Evolutionary conservation across 2,329 filamentous ascomycete species (phyloP), one percentile per base, ranked within the genome.

Genomic region (Zelopaecilomyces penicillatus): DNA sequence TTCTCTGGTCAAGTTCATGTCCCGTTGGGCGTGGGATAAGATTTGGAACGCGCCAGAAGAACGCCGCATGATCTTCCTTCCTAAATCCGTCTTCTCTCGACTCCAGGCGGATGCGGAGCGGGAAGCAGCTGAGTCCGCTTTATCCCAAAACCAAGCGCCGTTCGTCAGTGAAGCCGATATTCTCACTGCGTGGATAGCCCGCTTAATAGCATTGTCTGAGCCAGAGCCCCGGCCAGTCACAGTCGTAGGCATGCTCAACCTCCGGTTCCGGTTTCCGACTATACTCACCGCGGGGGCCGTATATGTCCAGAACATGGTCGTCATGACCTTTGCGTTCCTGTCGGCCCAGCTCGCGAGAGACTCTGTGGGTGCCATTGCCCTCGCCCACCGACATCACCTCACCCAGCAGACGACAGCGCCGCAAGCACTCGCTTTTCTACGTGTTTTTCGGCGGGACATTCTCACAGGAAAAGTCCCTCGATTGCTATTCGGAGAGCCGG

Each of bases 341-440:
- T 51, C 30, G 42, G 58, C 37, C 32, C 51, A 27, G 55, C 59
- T 37, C 42, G 54, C 26, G 12, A 43, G 30, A 48, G 44, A 34
- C 49, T 57, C 51, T 7, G 48, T 66, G 5, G 57, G 56, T 2
- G 46, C 45, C n/a, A 55, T 58, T 5, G 64, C 65, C 2, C 46
- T 50, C 8, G 48, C 42, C 5, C 52, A 64, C 30, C 65, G 67
- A 10, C 56, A 50, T 6, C 50, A 61, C 2, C 56, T 69, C 26
- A 46, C 49, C 6, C 59, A 65, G 44, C 65, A 66, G 42, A 55
- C 59, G 7, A 65, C 63, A 0, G 53, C 60, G 7, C 44, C 46
- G 2, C 65, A 69, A 51, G 45, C 64, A 9, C 50, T 57, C 33
- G 62, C 53, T 36, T 56, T 6, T 9, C 12, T 41, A 29, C 39